phyloP scores from a whole-genome alignment of 2,329 filamentous ascomycete species.

The Blastomyces gilchristii region DNA sequence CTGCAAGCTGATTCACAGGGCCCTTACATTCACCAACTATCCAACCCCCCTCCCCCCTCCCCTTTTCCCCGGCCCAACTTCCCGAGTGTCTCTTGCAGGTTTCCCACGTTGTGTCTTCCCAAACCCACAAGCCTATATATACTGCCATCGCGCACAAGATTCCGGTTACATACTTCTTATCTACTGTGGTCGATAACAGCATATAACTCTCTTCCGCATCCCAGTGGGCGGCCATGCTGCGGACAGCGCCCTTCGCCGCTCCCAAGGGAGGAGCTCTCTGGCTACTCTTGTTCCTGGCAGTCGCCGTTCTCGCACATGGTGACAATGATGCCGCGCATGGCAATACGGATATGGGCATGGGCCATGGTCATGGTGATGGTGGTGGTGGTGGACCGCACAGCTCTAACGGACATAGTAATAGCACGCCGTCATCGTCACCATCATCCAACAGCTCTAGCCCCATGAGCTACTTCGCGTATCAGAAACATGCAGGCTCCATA shows the following conservation, averaged over 20 bases:
- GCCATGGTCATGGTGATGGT: slow-evolving; percentile 19
- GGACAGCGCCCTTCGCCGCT: slow-evolving; percentile 2
- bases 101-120: too few relatives aligned
- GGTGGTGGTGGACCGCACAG: slow-evolving; percentile 12
- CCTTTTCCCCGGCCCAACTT: too few relatives aligned
- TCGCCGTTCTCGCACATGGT: slow-evolving; percentile 26
- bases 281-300: slow-evolving; percentile 23
- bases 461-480: slow-evolving; percentile 37
- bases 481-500: slow-evolving; percentile 40
- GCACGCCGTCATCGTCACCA: neutral
- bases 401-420: neutral
- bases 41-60: too few relatives aligned
- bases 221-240: slow-evolving; percentile 6
- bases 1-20: too few relatives aligned
- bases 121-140: neutral
- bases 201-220: neutral
- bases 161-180: neutral
- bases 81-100: too few relatives aligned
- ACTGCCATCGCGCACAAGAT: neutral
- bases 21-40: too few relatives aligned
- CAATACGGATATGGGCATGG: slow-evolving; percentile 23
- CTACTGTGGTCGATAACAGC: neutral
- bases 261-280: slow-evolving; percentile 8
- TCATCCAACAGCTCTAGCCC: slow-evolving; percentile 20
- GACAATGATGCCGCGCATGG: slow-evolving; percentile 26